Conservation (phyloP, 176 grass and related monocot species). For the Carex cristatella region DNA sequence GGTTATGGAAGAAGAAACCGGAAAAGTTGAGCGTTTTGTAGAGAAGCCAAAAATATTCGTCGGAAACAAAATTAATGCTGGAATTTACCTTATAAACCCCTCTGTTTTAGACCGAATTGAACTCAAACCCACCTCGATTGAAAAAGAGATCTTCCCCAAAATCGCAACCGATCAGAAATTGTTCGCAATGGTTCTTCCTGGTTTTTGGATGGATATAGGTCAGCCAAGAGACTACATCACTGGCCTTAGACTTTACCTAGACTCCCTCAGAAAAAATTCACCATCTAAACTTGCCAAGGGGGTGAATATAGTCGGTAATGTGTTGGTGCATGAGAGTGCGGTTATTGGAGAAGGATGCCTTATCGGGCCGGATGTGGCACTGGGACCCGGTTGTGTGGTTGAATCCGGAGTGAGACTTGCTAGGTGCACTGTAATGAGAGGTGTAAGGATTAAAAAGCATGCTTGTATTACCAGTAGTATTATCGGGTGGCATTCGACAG, state of each 20-base stretch:
- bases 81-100: constrained; percentile 90
- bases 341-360: constrained; percentile 87
- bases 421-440: constrained; percentile 66
- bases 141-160: constrained; percentile 84
- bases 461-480: constrained; percentile 81
- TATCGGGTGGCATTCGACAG: constrained; percentile 86
- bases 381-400: constrained; percentile 72
- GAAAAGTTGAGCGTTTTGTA: constrained; percentile 74
- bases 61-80: constrained; percentile 97
- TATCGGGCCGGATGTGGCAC: constrained; percentile 85
- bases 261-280: constrained; percentile 71
- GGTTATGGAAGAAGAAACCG: constrained; percentile 74
- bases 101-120: constrained; percentile 82
- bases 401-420: constrained; percentile 83
- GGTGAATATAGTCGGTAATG: constrained; percentile 50
- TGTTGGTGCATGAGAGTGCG: constrained; percentile 70
- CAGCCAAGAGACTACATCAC: constrained; percentile 90
- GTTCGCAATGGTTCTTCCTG: constrained; percentile 74
- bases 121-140: constrained; percentile 86
- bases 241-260: constrained; percentile 71
- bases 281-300: constrained; percentile 45
- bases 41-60: constrained; percentile 95
- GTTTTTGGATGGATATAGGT: constrained; percentile 95
- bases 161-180: constrained; percentile 65
- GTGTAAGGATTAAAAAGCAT: constrained; percentile 73